Base-by-base conservation (phyloP, 2,329 filamentous ascomycete species). In the Byssochlamys sp. region DNA sequence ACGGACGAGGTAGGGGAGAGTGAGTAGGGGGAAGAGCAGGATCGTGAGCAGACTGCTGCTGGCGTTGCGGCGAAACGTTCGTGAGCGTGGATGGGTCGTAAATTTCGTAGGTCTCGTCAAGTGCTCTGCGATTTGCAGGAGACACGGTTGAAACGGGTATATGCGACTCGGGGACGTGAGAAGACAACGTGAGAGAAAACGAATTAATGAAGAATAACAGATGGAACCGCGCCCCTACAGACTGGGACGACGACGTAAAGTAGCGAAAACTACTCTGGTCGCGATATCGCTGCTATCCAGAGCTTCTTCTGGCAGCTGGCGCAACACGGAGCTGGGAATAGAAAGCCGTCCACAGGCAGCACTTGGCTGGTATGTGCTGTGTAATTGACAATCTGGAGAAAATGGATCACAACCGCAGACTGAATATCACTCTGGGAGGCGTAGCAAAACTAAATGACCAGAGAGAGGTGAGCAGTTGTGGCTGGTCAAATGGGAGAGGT, bases 21-120 rank as follows among this genome's bases (percentile, higher is more conserved):
- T 60, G 60, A 51, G 63, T 80, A 52, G 77, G 78, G 33, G 76
- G 75, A 63, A 77, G 75, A 65, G 77, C 79, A 65, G 71, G 65
- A 61, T 65, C 61, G 57, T 61, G 64, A 64, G 66, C 65, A 65
- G 69, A 60, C 67, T 75, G 78, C 73, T 76, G 76, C 70, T 78
- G 76, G 72, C 73, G 77, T 70, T 77, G 77, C 69, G 61, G 70
- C 63, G 67, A 62, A 66, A 68, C 66, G 65, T 73, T 71, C 71
- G 74, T 75, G 71, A 75, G 67, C 65, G 75, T 72, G 67, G 67
- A 62, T 58, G 69, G 73, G 70, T 80, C 77, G 80, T 82, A 68
- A 77, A 75, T 63, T 63, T 81, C 79, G 80, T 81, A 69, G 71
- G 73, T 70, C 72, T 82, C 79, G 79, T 82, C 71, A 81, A 74